phyloP scores from a whole-genome alignment of 164 flowering plant species.

The Umbellularia californica region DNA sequence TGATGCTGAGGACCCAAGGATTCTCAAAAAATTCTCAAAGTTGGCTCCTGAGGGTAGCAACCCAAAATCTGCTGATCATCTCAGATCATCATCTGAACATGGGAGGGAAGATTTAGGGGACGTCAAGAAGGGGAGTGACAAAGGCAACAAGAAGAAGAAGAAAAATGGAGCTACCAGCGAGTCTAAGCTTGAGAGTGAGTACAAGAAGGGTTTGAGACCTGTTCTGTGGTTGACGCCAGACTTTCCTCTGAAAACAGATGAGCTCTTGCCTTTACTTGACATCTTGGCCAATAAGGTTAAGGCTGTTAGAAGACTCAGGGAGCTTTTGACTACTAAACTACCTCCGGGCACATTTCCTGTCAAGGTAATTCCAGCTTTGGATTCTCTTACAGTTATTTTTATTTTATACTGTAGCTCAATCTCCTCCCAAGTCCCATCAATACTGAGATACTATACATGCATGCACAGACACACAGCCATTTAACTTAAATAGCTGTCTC shows the following conservation, averaged over 20 bases:
- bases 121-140: slow-evolving; percentile 64
- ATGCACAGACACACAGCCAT: too few relatives aligned
- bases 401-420: not conserved
- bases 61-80: slow-evolving; percentile 45
- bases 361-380: slow-evolving; percentile 52
- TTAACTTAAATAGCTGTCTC: too few relatives aligned
- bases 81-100: slow-evolving; percentile 46
- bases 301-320: slow-evolving; percentile 93
- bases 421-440: too few relatives aligned
- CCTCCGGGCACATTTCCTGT: slow-evolving; percentile 91
- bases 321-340: slow-evolving; percentile 90
- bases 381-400: not conserved
- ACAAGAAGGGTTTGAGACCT: slow-evolving; percentile 93
- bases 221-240: slow-evolving; percentile 95
- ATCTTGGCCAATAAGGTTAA: slow-evolving; percentile 97
- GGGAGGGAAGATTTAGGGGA: slow-evolving; percentile 52
- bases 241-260: slow-evolving; percentile 91
- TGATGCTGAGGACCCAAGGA: slow-evolving; percentile 54
- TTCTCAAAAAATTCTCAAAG: slow-evolving; percentile 69
- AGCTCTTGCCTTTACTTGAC: slow-evolving; percentile 89
- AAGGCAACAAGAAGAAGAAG: slow-evolving; percentile 79
- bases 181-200: slow-evolving; percentile 85
- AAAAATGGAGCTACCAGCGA: slow-evolving; percentile 58
- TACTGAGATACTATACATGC: too few relatives aligned
- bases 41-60: slow-evolving; percentile 62